phyloP scores from a whole-genome alignment of 139 green algal species.

The Nannochloris sp. region DNA sequence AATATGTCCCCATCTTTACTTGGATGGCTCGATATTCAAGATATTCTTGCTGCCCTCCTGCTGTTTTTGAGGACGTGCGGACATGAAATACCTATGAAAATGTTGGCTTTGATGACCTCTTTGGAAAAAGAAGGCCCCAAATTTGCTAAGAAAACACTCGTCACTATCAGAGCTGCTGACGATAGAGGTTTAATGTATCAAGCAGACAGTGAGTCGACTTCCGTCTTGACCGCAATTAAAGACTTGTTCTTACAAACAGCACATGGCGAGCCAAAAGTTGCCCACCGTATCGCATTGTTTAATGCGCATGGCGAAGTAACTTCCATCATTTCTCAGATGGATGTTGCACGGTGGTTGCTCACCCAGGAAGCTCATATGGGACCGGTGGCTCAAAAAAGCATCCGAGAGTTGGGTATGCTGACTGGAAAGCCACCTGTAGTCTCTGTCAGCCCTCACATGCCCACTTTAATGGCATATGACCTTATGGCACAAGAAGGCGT shows the following conservation, averaged over 20 bases:
- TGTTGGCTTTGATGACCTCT: constrained; percentile 69
- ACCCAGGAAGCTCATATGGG: constrained; percentile 22
- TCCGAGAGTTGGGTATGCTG: constrained; percentile 36
- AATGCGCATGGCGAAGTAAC: constrained; percentile 57
- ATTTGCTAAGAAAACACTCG: constrained; percentile 50
- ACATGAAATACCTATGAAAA: constrained; percentile 43
- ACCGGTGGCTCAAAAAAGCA: constrained; percentile 1
- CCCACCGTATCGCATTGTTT: constrained; percentile 49
- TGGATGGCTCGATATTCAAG: constrained; percentile 54
- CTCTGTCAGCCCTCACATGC: constrained; percentile 42
- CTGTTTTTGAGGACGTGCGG: constrained; percentile 3
- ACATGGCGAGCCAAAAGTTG: constrained; percentile 1
- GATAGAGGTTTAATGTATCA: constrained; percentile 61
- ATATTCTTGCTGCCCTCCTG: constrained; percentile 42
- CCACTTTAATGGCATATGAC: constrained; percentile 61
- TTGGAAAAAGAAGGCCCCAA: constrained; percentile 54
- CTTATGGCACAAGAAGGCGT: constrained; percentile 42
- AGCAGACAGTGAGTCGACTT: constrained; percentile 28
- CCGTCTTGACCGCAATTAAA: constrained; percentile 43
- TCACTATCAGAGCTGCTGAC: constrained; percentile 51
- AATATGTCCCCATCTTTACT: constrained; percentile 36
- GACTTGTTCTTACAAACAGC: constrained; percentile 19
- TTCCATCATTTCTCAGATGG: constrained; percentile 44
- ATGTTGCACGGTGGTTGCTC: constrained; percentile 17
- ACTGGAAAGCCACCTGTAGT: constrained; percentile 37